A percentile compares a stretch with the other conserved stretches of the same genome.
Evolutionary conservation across 768 basidiomycete genomes (phyloP).

Genomic region (Mycena maculata): DNA sequence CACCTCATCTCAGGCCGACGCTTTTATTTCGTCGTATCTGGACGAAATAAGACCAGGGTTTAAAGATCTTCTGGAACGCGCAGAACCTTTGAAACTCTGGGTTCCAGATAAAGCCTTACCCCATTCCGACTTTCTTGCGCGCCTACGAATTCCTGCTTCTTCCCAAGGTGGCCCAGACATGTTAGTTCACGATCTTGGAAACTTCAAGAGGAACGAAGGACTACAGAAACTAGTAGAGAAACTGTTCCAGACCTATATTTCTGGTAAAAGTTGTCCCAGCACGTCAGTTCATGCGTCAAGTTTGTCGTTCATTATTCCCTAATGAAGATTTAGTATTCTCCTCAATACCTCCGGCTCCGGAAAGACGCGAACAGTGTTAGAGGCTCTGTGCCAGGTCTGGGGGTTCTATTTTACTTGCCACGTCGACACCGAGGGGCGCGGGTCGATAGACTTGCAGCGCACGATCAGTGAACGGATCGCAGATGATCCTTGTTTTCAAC

Average conservation of each 20-base stretch:
- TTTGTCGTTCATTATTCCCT: background rate
- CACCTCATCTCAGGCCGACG: background rate
- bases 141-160: background rate
- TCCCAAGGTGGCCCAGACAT: background rate
- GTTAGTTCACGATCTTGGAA: conserved; percentile 8
- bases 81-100: background rate
- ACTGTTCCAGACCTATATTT: background rate
- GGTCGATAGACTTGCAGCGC: conserved; percentile 57
- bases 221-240: background rate
- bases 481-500: conserved; percentile 47
- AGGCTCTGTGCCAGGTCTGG: conserved; percentile 59
- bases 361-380: conserved; percentile 57
- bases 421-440: conserved; percentile 56
- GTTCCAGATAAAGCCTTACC: background rate
- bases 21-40: background rate
- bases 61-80: background rate
- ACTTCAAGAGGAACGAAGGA: background rate
- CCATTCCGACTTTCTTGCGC: background rate
- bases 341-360: conserved; percentile 63
- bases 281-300: background rate
- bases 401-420: conserved; percentile 61
- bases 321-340: conserved; percentile 46
- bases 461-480: conserved; percentile 52
- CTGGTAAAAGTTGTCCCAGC: background rate
- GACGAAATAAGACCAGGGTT: background rate